phyloP scores from a whole-genome alignment of 345 rosid species.

The Gossypium thurberi region DNA sequence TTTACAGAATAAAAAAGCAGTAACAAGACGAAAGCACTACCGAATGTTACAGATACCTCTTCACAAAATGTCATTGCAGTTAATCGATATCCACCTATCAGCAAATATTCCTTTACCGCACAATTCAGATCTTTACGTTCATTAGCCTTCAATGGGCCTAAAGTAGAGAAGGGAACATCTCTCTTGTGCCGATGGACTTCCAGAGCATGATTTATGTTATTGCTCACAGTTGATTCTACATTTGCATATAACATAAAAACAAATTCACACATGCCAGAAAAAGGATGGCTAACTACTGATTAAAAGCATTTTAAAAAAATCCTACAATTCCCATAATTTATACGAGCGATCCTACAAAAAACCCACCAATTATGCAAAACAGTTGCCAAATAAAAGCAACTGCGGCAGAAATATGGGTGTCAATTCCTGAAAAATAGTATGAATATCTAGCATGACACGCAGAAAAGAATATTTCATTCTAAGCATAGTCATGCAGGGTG shows the following conservation, averaged over 20 bases:
- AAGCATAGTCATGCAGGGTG: not conserved
- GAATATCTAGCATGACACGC: not conserved
- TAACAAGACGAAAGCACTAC: not conserved
- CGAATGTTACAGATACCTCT: conserved; percentile 46
- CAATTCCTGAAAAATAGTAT: not conserved
- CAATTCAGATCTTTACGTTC: conserved; percentile 89
- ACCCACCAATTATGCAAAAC: conserved; percentile 3
- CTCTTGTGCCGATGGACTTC: conserved; percentile 51
- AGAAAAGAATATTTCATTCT: not conserved
- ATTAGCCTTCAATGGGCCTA: conserved; percentile 77
- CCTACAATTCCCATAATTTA: not conserved
- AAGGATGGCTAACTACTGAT: conserved; percentile 1
- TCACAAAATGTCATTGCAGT: conserved; percentile 96
- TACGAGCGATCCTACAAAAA: not conserved
- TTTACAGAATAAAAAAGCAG: not conserved
- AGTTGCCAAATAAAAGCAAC: not conserved
- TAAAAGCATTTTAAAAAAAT: not conserved
- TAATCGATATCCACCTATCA: conserved; percentile 88
- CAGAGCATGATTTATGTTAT: conserved; percentile 31
- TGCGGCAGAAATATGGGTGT: not conserved
- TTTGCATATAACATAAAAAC: conserved; percentile 16
- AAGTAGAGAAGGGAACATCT: conserved; percentile 49
- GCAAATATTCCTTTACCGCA: conserved; percentile 92
- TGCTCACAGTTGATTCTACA: conserved; percentile 47
- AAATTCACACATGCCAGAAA: conserved; percentile 1